Base-by-base conservation (phyloP, 768 basidiomycete species). In the Trametes maxima region DNA sequence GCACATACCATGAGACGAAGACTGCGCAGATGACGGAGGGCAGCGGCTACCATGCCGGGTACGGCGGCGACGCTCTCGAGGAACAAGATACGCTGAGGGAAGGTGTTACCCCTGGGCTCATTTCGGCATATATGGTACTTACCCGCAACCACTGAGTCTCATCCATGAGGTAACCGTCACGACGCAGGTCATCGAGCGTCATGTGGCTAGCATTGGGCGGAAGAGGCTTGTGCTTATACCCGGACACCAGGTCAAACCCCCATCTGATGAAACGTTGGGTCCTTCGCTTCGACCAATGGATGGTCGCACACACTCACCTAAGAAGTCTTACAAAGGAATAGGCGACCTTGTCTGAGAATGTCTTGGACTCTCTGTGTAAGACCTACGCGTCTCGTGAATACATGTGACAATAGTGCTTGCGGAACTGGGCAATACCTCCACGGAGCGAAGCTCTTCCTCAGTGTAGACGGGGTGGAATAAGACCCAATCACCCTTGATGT, bases 21-120 rank as follows among this genome's bases (percentile, higher is more conserved):
- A 73, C 92, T 94, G 43, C 83, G 83, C 36, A 99, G 80, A 76
- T 99, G 97, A 25, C 97, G 84, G 37, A 95, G 79, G 28, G 88
- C 88, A 10, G 90, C 92, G 13, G 86, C 92, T n/a, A 91, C 94
- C 93, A 95, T 95, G 5, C 95, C 95, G 19, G 96, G 96, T 1
- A 98, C 95, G 21, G 92, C 97, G 13, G 97, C 97, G 54, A 97
- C 85, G 54, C 84, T 88, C 76, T 98, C 96, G 36, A 98, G 80
- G 76, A 89, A 84, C 48, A 89, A 73, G 63, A 88, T 82, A 24
- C 88, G 77, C 69, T 79, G 61, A 14, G 12, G 25, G 12, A n/a
- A 45, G 17, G 40, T 54, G n/a, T 33, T 2, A 21, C 14, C 46
- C 24, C 14, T 1, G 13, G 35, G 8, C 5, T 8, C 13, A 0